Evolutionary conservation across 1,139 yeast genomes (phyloP).

Genomic region (Scheffersomyces parashehatae): DNA sequence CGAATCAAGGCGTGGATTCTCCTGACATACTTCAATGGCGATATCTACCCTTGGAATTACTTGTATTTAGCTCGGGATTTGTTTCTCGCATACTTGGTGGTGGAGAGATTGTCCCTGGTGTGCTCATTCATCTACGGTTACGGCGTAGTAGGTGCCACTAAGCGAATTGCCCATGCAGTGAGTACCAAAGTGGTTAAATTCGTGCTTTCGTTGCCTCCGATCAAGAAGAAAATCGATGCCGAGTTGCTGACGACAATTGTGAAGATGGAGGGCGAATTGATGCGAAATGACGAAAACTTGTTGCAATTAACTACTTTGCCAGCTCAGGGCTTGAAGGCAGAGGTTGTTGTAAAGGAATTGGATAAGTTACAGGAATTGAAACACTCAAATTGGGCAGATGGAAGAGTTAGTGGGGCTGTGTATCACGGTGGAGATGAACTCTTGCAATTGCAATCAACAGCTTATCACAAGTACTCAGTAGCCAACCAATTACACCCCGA

Average conservation of each 20-base stretch:
- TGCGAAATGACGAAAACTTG: slow-evolving; percentile 50
- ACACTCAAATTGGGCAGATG: slow-evolving; percentile 79
- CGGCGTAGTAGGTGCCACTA: slow-evolving; percentile 35
- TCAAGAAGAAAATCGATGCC: slow-evolving; percentile 55
- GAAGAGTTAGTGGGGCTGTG: slow-evolving; percentile 92
- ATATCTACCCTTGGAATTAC: slow-evolving; percentile 5
- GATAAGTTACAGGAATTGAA: slow-evolving; percentile 50
- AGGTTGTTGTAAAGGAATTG: slow-evolving; percentile 47
- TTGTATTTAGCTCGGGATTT: slow-evolving; percentile 26
- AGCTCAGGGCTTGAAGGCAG: slow-evolving; percentile 49
- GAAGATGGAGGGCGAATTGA: slow-evolving; percentile 54
- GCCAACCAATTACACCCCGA: slow-evolving; percentile 97
- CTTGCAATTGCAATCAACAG: slow-evolving; percentile 69
- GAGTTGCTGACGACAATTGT: slow-evolving; percentile 54
- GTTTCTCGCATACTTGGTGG: slow-evolving; percentile 20
- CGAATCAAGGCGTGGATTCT: neutral
- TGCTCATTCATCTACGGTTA: slow-evolving; percentile 31
- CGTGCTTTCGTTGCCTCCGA: slow-evolving; percentile 53
- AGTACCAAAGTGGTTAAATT: slow-evolving; percentile 26
- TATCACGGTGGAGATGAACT: slow-evolving; percentile 89
- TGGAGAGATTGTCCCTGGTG: slow-evolving; percentile 9
- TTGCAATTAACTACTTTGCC: slow-evolving; percentile 59
- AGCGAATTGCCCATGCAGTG: slow-evolving; percentile 10
- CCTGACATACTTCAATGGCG: neutral
- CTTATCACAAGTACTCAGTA: slow-evolving; percentile 75